A percentile compares a stretch with the other conserved stretches of the same genome.
phyloP scores from a whole-genome alignment of 805 yeast species.

The Saturnispora galanensis region DNA sequence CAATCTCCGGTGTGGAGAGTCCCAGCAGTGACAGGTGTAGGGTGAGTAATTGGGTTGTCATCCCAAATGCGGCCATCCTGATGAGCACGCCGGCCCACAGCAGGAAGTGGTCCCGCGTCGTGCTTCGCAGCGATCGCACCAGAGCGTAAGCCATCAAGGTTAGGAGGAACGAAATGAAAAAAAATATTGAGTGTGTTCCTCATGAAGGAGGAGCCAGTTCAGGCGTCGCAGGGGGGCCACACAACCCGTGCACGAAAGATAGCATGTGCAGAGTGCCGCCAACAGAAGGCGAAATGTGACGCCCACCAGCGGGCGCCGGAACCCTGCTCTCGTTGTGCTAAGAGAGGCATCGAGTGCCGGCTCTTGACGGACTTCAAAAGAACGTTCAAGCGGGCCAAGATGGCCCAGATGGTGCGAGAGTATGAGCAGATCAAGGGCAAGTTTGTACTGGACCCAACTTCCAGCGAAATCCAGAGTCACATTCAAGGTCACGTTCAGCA shows the following conservation, averaged over 20 bases:
- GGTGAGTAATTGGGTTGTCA: conserved; percentile 70
- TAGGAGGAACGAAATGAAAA: not conserved
- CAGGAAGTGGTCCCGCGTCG: conserved; percentile 42
- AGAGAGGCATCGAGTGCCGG: conserved; percentile 60
- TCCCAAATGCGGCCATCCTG: conserved; percentile 65
- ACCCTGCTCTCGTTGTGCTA: conserved; percentile 76
- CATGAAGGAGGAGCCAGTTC: conserved; percentile 18
- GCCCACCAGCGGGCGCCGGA: conserved; percentile 65
- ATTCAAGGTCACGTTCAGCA: too few relatives aligned
- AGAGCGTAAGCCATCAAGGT: conserved; percentile 22
- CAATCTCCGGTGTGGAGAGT: conserved; percentile 50
- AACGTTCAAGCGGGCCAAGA: conserved; percentile 77
- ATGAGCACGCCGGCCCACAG: conserved; percentile 62
- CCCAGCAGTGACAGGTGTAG: conserved; percentile 49
- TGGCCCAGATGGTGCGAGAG: conserved; percentile 76
- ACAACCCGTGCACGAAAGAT: conserved; percentile 32
- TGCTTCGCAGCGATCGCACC: conserved; percentile 25
- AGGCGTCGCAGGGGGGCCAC: too few relatives aligned
- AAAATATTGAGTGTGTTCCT: not conserved
- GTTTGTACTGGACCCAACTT: not conserved
- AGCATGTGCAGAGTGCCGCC: conserved; percentile 95
- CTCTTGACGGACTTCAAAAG: conserved; percentile 77
- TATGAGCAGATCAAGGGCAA: conserved; percentile 48
- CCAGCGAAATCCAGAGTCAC: too few relatives aligned
- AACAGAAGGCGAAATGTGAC: conserved; percentile 88